Base-by-base conservation (phyloP, 1,284 basidiomycete genomes). In the Ceratobasidium sp. region DNA sequence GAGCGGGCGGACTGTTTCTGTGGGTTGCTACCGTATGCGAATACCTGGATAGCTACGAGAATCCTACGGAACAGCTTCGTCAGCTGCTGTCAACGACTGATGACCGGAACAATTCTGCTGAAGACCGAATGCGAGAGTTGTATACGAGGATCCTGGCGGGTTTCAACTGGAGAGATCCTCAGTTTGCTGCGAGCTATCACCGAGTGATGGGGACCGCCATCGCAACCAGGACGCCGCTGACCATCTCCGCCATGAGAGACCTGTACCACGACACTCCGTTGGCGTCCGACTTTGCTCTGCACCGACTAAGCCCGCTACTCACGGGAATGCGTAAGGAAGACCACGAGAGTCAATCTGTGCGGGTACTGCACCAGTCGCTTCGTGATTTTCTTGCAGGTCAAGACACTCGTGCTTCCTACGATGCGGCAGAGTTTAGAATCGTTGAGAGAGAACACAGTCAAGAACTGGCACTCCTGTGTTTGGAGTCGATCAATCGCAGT, bases 1-100 rank as follows among this genome's bases (percentile, higher is more conserved):
- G 68, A 50, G 79, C 82, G 23, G 81, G 77, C 15, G 83, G 83
- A 12, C 67, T 82, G 12, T 82, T 83, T 77, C 73, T 82, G 15
- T 82, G 82, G 82, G 80, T 80, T 23, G 79, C 79, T 1, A 82
- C 81, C 6, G 77, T 81, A 2, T 79, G 65, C 48, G 77, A 80
- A 23, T 81, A n/a, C n/a, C n/a, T n/a, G n/a, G n/a, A n/a, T n/a
- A n/a, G n/a, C n/a, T n/a, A n/a, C n/a, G n/a, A n/a, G n/a, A n/a
- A n/a, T n/a, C n/a, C n/a, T n/a, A n/a, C n/a, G n/a, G n/a, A n/a
- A n/a, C n/a, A n/a, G n/a, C 28, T 81, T n/a, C n/a, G n/a, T n/a
- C n/a, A n/a, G n/a, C n/a, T n/a, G 42, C 46, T 80, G 3, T 38
- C 7, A 38, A 0, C 61, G 66, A 42, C 17, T 46, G 33, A n/a